A percentile compares a stretch with the other conserved stretches of the same genome.
Conservation (phyloP, 192 early-diverging fungal genomes). For the Jimgerdemannia flammicorona region DNA sequence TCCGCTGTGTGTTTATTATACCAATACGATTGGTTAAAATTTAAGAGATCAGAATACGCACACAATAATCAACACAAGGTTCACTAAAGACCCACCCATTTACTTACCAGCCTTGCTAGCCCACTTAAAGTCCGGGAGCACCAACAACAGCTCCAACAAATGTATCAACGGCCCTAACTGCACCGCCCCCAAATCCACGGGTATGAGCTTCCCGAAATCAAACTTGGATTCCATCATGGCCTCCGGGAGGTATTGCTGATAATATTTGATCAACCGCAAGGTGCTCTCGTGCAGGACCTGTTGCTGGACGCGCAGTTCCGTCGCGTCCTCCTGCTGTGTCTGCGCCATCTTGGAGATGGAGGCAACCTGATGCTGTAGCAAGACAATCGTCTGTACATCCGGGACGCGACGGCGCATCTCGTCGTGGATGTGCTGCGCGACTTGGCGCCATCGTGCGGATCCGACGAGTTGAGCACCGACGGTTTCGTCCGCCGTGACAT, state of each 20-base stretch:
- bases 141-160: constrained; percentile 56
- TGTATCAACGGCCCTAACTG: constrained; percentile 52
- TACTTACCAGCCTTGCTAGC: constrained; percentile 50
- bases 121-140: constrained; percentile 68
- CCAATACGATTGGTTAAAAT: neutral
- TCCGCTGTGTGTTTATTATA: constrained; percentile 25
- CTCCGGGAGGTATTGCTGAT: constrained; percentile 63
- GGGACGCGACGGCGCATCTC: constrained; percentile 65
- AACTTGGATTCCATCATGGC: constrained; percentile 65
- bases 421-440: constrained; percentile 33
- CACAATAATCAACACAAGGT: no score
- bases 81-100: no score
- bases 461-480: neutral
- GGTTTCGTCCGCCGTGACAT: neutral
- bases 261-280: constrained; percentile 59
- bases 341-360: constrained; percentile 16
- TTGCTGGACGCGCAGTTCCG: constrained; percentile 24
- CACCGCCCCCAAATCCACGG: constrained; percentile 49
- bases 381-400: constrained; percentile 64
- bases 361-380: constrained; percentile 35
- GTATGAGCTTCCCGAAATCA: constrained; percentile 71
- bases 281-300: constrained; percentile 49
- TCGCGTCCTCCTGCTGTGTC: constrained; percentile 29
- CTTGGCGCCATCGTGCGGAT: constrained; percentile 21
- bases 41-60: neutral